Evolutionary conservation across 2,329 filamentous ascomycete species (phyloP).

Genomic region (Fusarium tuaranense): DNA sequence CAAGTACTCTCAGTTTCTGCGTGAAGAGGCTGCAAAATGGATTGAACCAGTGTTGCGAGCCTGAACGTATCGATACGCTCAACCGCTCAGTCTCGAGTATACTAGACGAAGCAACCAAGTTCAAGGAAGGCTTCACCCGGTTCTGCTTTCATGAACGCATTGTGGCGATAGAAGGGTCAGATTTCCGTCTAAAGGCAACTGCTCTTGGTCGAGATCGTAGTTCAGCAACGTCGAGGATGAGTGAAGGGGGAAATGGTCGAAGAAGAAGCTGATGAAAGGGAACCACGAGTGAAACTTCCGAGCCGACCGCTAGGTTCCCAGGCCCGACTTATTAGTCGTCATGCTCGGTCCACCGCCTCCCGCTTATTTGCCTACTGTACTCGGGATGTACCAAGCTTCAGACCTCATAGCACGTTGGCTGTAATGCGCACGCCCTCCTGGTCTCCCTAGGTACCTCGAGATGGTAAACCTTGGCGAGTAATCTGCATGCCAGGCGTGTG

Average conservation of each 20-base stretch:
- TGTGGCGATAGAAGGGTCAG: not conserved
- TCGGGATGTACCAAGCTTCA: not conserved
- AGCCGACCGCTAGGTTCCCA: slow-evolving; percentile 5
- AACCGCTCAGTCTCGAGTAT: not conserved
- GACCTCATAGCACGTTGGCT: slow-evolving; percentile 14
- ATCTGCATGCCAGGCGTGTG: slow-evolving; percentile 34
- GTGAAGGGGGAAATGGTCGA: not conserved
- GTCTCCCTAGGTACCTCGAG: not conserved
- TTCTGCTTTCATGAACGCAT: slow-evolving; percentile 2
- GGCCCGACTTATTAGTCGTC: slow-evolving; percentile 22
- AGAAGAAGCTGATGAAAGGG: not conserved
- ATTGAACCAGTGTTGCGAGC: not conserved
- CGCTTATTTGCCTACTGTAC: slow-evolving; percentile 1
- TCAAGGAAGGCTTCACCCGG: not conserved
- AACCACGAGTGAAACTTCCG: not conserved
- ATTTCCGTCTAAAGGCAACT: not conserved
- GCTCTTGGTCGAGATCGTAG: not conserved
- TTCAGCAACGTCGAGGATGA: not conserved
- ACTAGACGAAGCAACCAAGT: not conserved
- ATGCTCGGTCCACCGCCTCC: slow-evolving; percentile 16
- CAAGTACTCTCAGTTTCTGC: not conserved
- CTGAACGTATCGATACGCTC: not conserved
- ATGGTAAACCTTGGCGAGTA: slow-evolving; percentile 32
- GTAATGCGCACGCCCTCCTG: slow-evolving; percentile 23
- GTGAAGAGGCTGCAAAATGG: not conserved